Evolutionary conservation across 2,329 filamentous ascomycete species (phyloP).

Genomic region (Aschersonia sp.): DNA sequence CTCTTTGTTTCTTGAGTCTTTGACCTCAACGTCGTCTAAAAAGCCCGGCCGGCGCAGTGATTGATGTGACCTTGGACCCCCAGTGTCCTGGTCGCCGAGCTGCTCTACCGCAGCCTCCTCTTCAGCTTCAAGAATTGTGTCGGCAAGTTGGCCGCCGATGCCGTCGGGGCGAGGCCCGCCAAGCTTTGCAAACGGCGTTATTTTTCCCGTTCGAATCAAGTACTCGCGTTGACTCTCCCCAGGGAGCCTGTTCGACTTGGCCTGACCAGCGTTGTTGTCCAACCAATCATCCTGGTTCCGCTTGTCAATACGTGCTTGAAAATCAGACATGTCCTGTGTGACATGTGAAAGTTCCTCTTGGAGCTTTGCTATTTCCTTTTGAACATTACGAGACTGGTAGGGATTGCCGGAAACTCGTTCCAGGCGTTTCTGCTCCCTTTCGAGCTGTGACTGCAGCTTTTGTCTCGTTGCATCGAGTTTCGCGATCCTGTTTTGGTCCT

Average conservation of each 20-base stretch:
- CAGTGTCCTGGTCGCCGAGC: conserved; percentile 24
- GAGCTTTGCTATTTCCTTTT: conserved; percentile 51
- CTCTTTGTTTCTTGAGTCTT: not conserved
- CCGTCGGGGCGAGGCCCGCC: conserved; percentile 46
- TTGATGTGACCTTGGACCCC: conserved; percentile 52
- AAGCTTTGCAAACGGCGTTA: conserved; percentile 84
- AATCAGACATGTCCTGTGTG: conserved; percentile 63
- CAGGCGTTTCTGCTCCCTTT: conserved; percentile 33
- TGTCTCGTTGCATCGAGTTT: conserved; percentile 37
- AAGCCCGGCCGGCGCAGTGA: conserved; percentile 63
- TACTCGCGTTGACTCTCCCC: conserved; percentile 80
- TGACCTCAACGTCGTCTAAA: conserved; percentile 19
- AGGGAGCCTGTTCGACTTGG: conserved; percentile 47
- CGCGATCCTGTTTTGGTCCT: conserved; percentile 47
- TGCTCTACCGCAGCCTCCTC: conserved; percentile 41
- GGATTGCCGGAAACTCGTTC: conserved; percentile 28
- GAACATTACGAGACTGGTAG: conserved; percentile 40
- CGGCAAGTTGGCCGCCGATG: conserved; percentile 55
- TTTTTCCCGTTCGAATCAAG: conserved; percentile 90
- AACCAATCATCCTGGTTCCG: conserved; percentile 43
- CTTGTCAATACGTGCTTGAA: conserved; percentile 66
- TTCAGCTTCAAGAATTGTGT: conserved; percentile 71
- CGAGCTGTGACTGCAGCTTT: conserved; percentile 52
- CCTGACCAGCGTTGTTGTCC: conserved; percentile 22
- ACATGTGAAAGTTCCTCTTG: conserved; percentile 50